Evolutionary conservation across 257 asterid genomes (phyloP), one percentile per base, ranked within the genome.

Genomic region (Fraxinus excelsior): DNA sequence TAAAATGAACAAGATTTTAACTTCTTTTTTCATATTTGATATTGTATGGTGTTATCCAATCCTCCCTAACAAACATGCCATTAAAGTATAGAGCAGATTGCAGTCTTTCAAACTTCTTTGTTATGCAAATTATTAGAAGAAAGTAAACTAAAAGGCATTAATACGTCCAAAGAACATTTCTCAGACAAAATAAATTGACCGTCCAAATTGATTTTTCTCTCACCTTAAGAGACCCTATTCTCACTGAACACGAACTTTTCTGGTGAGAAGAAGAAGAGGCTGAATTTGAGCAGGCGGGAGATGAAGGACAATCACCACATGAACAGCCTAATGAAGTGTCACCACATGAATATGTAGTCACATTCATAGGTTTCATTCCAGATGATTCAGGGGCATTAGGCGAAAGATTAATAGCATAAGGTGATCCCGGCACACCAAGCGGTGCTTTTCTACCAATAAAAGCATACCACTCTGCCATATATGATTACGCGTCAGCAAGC

Each of bases 221-320:
- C 85, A 93, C 99, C 87, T 91, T 87, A 62, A 90, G 66, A 77
- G 97, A 86, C 53, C 99, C 97, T 71, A 96, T 90, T 85, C 85
- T 85, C 84, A 96, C 89, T 29, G 92, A 86, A 86, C 99, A 96
- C 23, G 97, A 93, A 76, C 80, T 88, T 83, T 89, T 83, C 82
- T 82, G 75, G 66, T 74, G 88, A 83, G 90, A 74, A 71, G 93
- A 75, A 73, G 97, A 91, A 82, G 89, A 84, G 73, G 86, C 91
- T 21, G 97, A 91, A 84, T 77, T 85, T 34, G 91, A 89, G 80
- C 99, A 96, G 56, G 70, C 92, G 31, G 86, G 76, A 28, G 99
- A 76, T 14, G 92, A 87, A 79, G 98, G 99, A 78, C 99, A 96
- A 84, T 96, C 99, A 74, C 99, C 99, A 76, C 99, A 96, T n/a